These are phyloP conservation scores for Uronychia binucleata DNA, from an alignment of 73 alveolate genomes.

Conservation along the genomic window DNA sequence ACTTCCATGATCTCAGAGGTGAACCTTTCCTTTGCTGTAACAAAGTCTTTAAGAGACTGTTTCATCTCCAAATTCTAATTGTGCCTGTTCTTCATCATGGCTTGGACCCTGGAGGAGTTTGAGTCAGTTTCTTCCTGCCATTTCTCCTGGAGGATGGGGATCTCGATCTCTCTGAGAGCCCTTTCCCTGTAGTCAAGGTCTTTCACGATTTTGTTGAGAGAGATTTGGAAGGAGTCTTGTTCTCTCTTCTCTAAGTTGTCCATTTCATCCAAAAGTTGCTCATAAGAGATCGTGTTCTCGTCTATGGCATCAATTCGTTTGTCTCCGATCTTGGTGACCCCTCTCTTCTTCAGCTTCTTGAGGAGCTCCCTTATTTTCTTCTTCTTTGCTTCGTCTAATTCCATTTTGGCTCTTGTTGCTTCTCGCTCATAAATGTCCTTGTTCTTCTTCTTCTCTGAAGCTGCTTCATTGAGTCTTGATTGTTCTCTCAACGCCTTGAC, in stretches of 20 bases:
- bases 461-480: neutral
- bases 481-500: slow-evolving; percentile 14
- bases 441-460: neutral
- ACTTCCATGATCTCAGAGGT: slow-evolving; percentile 13
- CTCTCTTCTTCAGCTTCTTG: slow-evolving; percentile 16
- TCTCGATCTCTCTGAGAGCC: slow-evolving; percentile 35
- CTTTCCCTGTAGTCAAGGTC: slow-evolving; percentile 43
- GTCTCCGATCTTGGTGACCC: slow-evolving; percentile 22
- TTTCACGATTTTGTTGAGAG: slow-evolving; percentile 19
- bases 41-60: slow-evolving; percentile 5
- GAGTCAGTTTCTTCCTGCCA: slow-evolving; percentile 34
- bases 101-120: slow-evolving; percentile 23
- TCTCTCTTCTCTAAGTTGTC: slow-evolving; percentile 29
- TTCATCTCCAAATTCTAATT: slow-evolving; percentile 34
- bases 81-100: slow-evolving; percentile 32
- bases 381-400: slow-evolving; percentile 22
- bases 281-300: slow-evolving; percentile 24
- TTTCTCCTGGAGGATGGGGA: slow-evolving; percentile 29
- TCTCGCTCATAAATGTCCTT: neutral
- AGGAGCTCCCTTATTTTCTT: slow-evolving; percentile 33
- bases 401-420: slow-evolving; percentile 3
- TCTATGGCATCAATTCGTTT: neutral
- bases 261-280: slow-evolving; percentile 19
- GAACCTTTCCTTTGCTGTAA: neutral
- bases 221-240: slow-evolving; percentile 33